Conservation (phyloP, 169 alveolate genomes). For the Plasmodium malariae region DNA sequence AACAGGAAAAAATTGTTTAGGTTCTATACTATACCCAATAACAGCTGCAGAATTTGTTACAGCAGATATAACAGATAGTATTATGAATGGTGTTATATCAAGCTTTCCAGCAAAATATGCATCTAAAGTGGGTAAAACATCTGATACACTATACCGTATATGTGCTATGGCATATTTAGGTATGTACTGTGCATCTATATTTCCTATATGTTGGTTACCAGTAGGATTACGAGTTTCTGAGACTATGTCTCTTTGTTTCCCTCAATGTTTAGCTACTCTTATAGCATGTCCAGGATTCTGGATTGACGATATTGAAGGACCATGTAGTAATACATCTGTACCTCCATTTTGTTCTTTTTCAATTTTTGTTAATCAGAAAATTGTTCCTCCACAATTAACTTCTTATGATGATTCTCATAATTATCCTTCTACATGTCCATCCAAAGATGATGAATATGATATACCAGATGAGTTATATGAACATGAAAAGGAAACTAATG, state of each 20-base stretch:
- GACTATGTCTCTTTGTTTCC: slow-evolving; percentile 81
- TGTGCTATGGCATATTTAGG: slow-evolving; percentile 91
- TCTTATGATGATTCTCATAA: slow-evolving; percentile 86
- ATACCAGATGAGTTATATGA: slow-evolving; percentile 38
- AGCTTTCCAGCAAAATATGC: slow-evolving; percentile 90
- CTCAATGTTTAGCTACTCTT: slow-evolving; percentile 88
- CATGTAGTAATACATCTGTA: slow-evolving; percentile 84
- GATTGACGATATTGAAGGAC: slow-evolving; percentile 86
- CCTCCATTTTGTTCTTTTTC: slow-evolving; percentile 92
- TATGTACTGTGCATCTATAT: slow-evolving; percentile 89
- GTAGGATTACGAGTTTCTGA: slow-evolving; percentile 77
- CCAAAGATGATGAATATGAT: slow-evolving; percentile 37
- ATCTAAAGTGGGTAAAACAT: slow-evolving; percentile 88
- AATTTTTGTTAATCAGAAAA: slow-evolving; percentile 82
- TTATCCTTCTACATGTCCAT: slow-evolving; percentile 87
- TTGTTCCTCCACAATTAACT: slow-evolving; percentile 89
- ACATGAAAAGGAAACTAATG: neutral
- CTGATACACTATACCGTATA: slow-evolving; percentile 84
- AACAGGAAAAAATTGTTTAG: slow-evolving; percentile 89
- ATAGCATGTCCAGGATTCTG: slow-evolving; percentile 92
- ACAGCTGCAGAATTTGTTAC: slow-evolving; percentile 87
- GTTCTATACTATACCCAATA: slow-evolving; percentile 89
- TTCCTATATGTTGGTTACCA: slow-evolving; percentile 90
- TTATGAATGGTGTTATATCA: slow-evolving; percentile 88
- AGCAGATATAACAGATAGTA: slow-evolving; percentile 89